Percentiles rank a stretch among this genome's conserved stretches.
phyloP scores from a whole-genome alignment of 2,329 filamentous ascomycete genomes.

The Seiridium cupressi region DNA sequence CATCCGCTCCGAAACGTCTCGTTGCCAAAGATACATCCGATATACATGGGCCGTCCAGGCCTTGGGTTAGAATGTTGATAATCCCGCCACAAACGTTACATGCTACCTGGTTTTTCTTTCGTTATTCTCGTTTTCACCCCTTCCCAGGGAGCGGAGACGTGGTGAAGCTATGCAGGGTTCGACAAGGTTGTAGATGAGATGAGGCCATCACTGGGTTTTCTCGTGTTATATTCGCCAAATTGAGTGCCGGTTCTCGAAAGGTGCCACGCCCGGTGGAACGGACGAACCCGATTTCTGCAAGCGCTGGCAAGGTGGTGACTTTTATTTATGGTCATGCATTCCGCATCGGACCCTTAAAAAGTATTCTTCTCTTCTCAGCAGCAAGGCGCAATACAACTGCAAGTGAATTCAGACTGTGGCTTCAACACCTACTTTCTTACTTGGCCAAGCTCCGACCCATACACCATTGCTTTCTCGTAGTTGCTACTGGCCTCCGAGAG shows the following conservation, averaged over 20 bases:
- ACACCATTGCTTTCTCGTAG: not conserved
- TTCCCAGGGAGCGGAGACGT: not conserved
- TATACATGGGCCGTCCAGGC: not conserved
- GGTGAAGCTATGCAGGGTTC: slow-evolving; percentile 4
- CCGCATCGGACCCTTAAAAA: not conserved
- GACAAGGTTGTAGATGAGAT: slow-evolving; percentile 2
- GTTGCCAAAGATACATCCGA: not conserved
- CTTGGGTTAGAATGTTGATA: not conserved
- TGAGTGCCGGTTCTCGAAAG: not conserved
- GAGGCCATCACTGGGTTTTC: slow-evolving; percentile 4
- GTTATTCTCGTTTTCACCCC: too few relatives aligned
- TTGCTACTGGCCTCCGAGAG: not conserved
- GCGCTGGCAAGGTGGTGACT: not conserved
- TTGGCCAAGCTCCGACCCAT: too few relatives aligned
- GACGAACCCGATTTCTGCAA: not conserved
- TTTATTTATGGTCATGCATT: slow-evolving; percentile 3
- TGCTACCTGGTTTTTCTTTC: not conserved
- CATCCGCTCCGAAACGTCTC: not conserved
- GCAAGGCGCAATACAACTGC: not conserved
- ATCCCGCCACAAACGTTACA: not conserved
- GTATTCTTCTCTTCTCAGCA: not conserved
- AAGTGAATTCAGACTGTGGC: too few relatives aligned
- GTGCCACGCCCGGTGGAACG: slow-evolving; percentile 7
- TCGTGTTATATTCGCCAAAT: not conserved
- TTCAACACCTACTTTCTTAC: too few relatives aligned